phyloP scores from a whole-genome alignment of 202 grass and related monocot species.

The Elaeis oleifera region DNA sequence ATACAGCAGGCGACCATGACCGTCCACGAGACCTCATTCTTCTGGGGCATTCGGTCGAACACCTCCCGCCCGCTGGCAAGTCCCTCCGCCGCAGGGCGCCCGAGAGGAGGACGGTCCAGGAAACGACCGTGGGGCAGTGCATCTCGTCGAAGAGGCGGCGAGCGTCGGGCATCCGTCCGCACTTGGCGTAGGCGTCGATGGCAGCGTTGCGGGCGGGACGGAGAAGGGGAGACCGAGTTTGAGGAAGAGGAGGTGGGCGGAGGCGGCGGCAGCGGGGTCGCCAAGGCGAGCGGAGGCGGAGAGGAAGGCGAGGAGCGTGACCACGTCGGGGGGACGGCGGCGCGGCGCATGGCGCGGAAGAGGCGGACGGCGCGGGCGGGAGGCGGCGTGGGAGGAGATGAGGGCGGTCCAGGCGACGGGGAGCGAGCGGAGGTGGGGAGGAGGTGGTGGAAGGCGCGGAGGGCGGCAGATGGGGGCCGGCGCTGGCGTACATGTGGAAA shows the following conservation, averaged over 20 bases:
- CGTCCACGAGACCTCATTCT: conserved; percentile 21
- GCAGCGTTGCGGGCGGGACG: conserved; percentile 58
- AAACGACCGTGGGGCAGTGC: conserved; percentile 1
- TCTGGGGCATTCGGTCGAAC: conserved; percentile 16
- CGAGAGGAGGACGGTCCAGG: conserved; percentile 10
- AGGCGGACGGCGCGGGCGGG: conserved; percentile 61
- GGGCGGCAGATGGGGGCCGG: neutral
- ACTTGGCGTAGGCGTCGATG: conserved; percentile 45
- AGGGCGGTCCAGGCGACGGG: conserved; percentile 35
- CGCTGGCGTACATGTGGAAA: neutral
- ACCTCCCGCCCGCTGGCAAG: conserved; percentile 1
- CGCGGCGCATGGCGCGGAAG: conserved; percentile 79
- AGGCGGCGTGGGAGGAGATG: conserved; percentile 38
- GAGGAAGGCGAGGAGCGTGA: conserved; percentile 55
- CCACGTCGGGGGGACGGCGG: conserved; percentile 46
- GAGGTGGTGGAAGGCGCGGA: conserved; percentile 34
- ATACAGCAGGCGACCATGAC: conserved; percentile 9
- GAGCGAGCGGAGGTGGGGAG: conserved; percentile 31
- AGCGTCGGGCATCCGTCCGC: conserved; percentile 16
- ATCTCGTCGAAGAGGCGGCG: conserved; percentile 12
- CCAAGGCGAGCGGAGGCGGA: conserved; percentile 44
- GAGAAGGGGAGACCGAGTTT: conserved; percentile 65
- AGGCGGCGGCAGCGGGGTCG: conserved; percentile 78
- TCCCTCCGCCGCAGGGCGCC: conserved; percentile 7
- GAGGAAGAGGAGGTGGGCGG: conserved; percentile 75